Evolutionary conservation across 148 eudicot species (phyloP).

Genomic region (Selenicereus undatus): DNA sequence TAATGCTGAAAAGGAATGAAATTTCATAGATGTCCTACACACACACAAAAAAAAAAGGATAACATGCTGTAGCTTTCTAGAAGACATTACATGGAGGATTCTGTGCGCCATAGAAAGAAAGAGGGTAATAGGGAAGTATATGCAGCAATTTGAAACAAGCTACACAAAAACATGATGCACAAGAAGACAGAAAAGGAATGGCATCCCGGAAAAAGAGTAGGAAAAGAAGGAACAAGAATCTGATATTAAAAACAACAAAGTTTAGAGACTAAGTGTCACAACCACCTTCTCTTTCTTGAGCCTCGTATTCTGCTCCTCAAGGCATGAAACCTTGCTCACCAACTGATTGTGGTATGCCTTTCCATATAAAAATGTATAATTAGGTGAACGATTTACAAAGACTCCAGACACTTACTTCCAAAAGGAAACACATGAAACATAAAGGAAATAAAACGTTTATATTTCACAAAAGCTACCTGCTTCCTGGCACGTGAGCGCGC

Average conservation of each 20-base stretch:
- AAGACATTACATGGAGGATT: no score
- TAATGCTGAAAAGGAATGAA: no score
- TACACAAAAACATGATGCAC: no score
- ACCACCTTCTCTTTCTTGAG: conserved; percentile 75
- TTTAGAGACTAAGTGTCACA: background rate
- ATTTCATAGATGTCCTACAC: no score
- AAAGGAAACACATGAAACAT: background rate
- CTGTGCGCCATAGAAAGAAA: background rate
- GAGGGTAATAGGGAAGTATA: background rate
- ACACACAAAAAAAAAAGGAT: no score
- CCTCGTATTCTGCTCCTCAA: conserved; percentile 69
- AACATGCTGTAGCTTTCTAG: no score
- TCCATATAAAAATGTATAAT: conserved; percentile 11
- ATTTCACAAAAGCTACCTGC: conserved; percentile 36
- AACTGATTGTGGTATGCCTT: conserved; percentile 85
- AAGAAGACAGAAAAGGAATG: no score
- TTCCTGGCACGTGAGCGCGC: conserved; percentile 90
- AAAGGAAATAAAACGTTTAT: background rate
- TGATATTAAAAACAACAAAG: no score
- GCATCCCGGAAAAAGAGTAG: no score
- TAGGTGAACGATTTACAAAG: background rate
- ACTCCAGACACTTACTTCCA: background rate
- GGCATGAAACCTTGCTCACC: conserved; percentile 63
- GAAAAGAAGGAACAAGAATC: no score
- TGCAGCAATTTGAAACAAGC: no score